A percentile compares a stretch with the other conserved stretches of the same genome.
phyloP scores from a whole-genome alignment of 805 yeast genomes.

The Wickerhamiella kazuoi region DNA sequence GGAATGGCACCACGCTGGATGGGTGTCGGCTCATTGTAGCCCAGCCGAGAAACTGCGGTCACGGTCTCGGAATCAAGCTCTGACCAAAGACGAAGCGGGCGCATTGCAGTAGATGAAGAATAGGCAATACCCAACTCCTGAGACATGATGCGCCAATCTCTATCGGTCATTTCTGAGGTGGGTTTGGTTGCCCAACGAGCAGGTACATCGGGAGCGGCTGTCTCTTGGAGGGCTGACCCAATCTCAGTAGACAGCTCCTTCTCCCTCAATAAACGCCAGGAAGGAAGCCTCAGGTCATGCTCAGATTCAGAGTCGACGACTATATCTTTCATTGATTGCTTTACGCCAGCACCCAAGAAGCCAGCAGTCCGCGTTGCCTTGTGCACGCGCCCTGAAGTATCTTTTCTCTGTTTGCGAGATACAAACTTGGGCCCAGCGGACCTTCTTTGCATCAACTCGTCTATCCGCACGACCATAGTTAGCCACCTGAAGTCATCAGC shows the following conservation, averaged over 20 bases:
- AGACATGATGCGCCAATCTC: conserved; percentile 81
- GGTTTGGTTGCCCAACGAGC: conserved; percentile 9
- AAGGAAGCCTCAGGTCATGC: too few relatives aligned
- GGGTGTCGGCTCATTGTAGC: conserved; percentile 62
- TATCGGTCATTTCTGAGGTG: conserved; percentile 39
- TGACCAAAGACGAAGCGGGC: conserved; percentile 60
- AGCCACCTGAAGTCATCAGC: too few relatives aligned
- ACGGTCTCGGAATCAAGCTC: conserved; percentile 36
- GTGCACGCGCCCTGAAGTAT: too few relatives aligned
- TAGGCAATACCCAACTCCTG: conserved; percentile 60
- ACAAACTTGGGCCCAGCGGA: conserved; percentile 7
- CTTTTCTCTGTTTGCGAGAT: conserved; percentile 3
- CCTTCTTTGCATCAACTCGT: background rate
- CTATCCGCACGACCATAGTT: background rate
- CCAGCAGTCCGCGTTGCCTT: too few relatives aligned
- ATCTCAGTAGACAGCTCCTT: too few relatives aligned
- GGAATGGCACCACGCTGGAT: conserved; percentile 85
- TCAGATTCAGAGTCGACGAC: too few relatives aligned
- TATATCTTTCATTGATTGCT: too few relatives aligned
- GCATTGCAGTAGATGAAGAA: conserved; percentile 25
- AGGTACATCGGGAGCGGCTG: too few relatives aligned
- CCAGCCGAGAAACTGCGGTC: conserved; percentile 17
- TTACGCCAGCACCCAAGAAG: too few relatives aligned
- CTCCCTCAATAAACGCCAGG: too few relatives aligned
- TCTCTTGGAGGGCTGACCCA: too few relatives aligned